Conservation (phyloP, 2,329 filamentous ascomycete species). For the Herpotrichia juniperi region DNA sequence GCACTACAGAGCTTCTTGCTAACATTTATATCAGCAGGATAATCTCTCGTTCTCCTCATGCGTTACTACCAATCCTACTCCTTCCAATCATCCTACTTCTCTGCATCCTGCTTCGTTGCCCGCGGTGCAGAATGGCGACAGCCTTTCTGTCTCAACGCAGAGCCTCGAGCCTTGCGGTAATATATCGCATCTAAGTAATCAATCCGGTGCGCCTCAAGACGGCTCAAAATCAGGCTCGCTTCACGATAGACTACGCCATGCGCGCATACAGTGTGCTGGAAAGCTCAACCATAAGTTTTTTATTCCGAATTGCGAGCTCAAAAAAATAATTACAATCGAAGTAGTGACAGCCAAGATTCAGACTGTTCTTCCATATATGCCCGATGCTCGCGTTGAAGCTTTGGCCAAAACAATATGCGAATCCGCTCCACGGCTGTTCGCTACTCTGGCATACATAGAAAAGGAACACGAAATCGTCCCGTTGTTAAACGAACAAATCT, state of each 20-base stretch:
- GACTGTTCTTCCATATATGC: not conserved
- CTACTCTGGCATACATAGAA: constrained; percentile 3
- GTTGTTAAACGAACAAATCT: not conserved
- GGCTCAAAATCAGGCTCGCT: not conserved
- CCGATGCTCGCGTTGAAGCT: not conserved
- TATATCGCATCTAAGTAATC: not conserved
- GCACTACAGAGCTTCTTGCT: not conserved
- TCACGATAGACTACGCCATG: not conserved
- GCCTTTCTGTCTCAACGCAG: not conserved
- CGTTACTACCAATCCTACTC: not conserved
- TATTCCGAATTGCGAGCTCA: not conserved
- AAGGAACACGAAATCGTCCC: not conserved
- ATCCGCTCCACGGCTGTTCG: not conserved
- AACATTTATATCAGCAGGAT: not conserved
- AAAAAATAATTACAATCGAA: not conserved
- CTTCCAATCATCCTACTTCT: not conserved
- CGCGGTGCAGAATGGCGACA: not conserved
- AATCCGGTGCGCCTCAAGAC: not conserved
- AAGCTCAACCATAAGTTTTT: not conserved
- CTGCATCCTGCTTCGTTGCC: not conserved
- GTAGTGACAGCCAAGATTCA: not conserved
- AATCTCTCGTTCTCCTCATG: not conserved
- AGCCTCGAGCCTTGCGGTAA: not conserved
- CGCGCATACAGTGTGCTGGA: not conserved
- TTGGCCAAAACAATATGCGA: not conserved